Evolutionary conservation across 495 filamentous ascomycete genomes (phyloP).

Genomic region (Xylaria castorea): DNA sequence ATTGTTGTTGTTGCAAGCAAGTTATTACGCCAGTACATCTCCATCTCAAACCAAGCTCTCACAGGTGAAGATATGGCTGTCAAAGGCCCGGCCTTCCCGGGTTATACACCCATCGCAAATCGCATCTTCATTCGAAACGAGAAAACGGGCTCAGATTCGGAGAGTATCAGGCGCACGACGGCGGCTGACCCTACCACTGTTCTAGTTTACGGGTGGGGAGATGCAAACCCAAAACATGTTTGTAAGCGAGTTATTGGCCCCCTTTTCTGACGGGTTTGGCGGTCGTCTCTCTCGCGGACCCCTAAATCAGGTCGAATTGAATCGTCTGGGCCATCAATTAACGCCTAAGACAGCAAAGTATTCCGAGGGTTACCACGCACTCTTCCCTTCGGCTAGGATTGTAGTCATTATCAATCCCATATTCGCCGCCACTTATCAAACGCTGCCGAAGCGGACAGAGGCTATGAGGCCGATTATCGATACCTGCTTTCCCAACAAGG

Average conservation of each 20-base stretch:
- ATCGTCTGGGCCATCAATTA: not conserved
- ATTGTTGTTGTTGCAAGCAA: too few species aligned
- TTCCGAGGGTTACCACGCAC: slow-evolving; percentile 56
- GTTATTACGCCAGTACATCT: not conserved
- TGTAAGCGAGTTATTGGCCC: slow-evolving; percentile 25
- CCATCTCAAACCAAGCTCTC: not conserved
- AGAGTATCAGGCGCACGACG: slow-evolving; percentile 13
- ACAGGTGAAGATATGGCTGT: slow-evolving; percentile 28
- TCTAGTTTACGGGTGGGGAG: slow-evolving; percentile 62
- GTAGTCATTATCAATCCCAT: slow-evolving; percentile 58
- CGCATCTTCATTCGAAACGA: slow-evolving; percentile 47
- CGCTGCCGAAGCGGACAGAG: slow-evolving; percentile 48
- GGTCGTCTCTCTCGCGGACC: not conserved
- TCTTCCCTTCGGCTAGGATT: slow-evolving; percentile 54
- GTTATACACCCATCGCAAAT: slow-evolving; percentile 48
- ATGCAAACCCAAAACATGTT: slow-evolving; percentile 58
- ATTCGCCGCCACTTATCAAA: slow-evolving; percentile 50
- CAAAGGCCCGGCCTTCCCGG: slow-evolving; percentile 35
- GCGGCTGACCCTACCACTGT: slow-evolving; percentile 46
- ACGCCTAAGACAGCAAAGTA: slow-evolving; percentile 48
- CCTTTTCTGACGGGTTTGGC: not conserved
- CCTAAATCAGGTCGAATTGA: not conserved
- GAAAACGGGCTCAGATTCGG: slow-evolving; percentile 27
- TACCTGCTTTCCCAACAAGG: slow-evolving; percentile 47
- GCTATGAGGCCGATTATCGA: slow-evolving; percentile 60